A percentile compares a stretch with the other conserved stretches of the same genome.
Evolutionary conservation across 2,329 filamentous ascomycete species (phyloP).

Genomic region (Bisporella sp.): DNA sequence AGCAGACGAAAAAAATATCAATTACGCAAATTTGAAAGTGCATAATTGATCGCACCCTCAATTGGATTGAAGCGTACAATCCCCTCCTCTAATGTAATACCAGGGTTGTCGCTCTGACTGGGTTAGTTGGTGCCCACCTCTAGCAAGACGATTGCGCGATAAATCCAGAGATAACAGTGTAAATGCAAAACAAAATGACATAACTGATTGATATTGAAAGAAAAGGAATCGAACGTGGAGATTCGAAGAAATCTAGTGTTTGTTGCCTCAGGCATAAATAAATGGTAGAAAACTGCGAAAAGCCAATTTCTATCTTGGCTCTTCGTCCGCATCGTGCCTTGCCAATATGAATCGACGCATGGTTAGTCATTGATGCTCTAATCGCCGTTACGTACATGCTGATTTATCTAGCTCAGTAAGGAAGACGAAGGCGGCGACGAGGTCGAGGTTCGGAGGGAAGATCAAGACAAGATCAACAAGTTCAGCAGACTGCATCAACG

Average conservation of each 20-base stretch:
- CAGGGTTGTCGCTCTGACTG: too few relatives aligned
- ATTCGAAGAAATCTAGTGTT: background rate
- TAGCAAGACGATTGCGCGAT: too few relatives aligned
- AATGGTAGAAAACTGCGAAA: background rate
- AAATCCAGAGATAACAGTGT: too few relatives aligned
- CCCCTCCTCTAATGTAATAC: too few relatives aligned
- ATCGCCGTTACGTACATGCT: background rate
- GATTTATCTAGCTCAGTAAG: constrained; percentile 62
- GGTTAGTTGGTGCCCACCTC: too few relatives aligned
- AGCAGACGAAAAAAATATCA: too few relatives aligned
- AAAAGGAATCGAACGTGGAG: background rate
- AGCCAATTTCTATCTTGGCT: background rate
- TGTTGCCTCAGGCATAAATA: background rate
- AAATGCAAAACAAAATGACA: too few relatives aligned
- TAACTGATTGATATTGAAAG: too few relatives aligned
- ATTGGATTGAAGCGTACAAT: too few relatives aligned
- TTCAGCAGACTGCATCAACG: constrained; percentile 93
- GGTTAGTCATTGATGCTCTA: constrained; percentile 7
- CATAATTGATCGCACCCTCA: too few relatives aligned
- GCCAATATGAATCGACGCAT: constrained; percentile 19
- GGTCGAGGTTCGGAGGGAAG: constrained; percentile 88
- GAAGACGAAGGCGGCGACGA: constrained; percentile 87
- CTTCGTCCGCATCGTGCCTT: background rate
- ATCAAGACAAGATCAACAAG: constrained; percentile 98
- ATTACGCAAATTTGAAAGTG: too few relatives aligned